Evolutionary conservation across 2,329 filamentous ascomycete species (phyloP).

Genomic region (Arthrobotrys pseudoclavata): DNA sequence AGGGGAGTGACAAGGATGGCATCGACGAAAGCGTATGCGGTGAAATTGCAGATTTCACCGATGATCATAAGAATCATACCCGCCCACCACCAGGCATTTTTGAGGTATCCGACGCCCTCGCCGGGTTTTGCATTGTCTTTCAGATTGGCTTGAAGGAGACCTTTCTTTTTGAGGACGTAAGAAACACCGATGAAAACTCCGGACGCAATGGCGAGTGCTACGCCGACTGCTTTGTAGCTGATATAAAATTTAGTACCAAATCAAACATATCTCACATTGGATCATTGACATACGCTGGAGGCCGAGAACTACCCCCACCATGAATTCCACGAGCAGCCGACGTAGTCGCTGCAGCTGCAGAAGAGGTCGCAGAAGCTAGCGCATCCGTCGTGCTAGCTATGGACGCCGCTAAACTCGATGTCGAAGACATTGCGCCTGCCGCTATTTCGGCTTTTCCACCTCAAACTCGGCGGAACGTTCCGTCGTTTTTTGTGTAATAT

Average conservation of each 20-base stretch:
- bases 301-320: slow-evolving; percentile 16
- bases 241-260: slow-evolving; percentile 11
- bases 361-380: slow-evolving; percentile 37
- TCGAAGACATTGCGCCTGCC: slow-evolving; percentile 24
- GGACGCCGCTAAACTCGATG: slow-evolving; percentile 41
- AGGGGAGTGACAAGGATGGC: slow-evolving; percentile 94
- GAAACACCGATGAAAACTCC: slow-evolving; percentile 94
- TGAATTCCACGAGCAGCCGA: background rate
- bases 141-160: slow-evolving; percentile 89
- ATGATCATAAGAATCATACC: slow-evolving; percentile 98
- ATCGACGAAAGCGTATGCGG: slow-evolving; percentile 96
- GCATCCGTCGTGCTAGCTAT: slow-evolving; percentile 27
- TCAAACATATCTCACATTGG: background rate
- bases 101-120: slow-evolving; percentile 96
- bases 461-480: slow-evolving; percentile 6
- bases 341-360: slow-evolving; percentile 44
- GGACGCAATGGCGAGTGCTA: slow-evolving; percentile 85
- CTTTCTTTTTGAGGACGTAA: slow-evolving; percentile 95
- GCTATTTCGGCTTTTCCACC: slow-evolving; percentile 24
- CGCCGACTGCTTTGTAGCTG: slow-evolving; percentile 85
- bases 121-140: slow-evolving; percentile 97
- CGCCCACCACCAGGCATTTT: slow-evolving; percentile 93
- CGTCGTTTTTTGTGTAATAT: slow-evolving; percentile 9
- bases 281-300: slow-evolving; percentile 45
- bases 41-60: slow-evolving; percentile 96